Base-by-base conservation (phyloP, 2,329 filamentous ascomycete genomes). In the Diaporthe helianthi region DNA sequence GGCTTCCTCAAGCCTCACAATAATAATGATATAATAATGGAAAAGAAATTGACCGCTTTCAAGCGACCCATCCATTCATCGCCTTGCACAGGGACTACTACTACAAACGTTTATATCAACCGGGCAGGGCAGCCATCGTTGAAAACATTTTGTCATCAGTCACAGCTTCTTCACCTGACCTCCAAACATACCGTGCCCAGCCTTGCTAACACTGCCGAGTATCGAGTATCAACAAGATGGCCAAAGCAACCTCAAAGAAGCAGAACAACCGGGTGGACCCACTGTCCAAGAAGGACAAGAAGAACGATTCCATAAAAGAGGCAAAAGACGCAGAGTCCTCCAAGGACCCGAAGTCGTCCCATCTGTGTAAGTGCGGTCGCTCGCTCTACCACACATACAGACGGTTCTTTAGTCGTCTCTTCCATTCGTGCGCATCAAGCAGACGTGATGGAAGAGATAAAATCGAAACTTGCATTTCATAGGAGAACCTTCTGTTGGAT, bases 201-300 rank as follows among this genome's bases (percentile, higher is more conserved):
- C 41, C 29, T 38, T 38, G 51, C 29, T 41, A 31, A n/a, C 38
- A 41, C 33, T 12, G 9, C 15, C n/a, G n/a, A n/a, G n/a, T n/a
- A n/a, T 17, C 58, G n/a, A 29, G 13, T 15, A 17, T 44, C 67
- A 46, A 12, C 29, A 53, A 36, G 10, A 71, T 71, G 69, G 54
- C 67, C 9, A 71, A 69, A 38, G 51, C 54, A 26, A 55, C 49
- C 38, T 46, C 58, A 9, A 71, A 68, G 41, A 70, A 68, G 53
- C 68, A 70, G 47, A 66, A 70, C 53, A 71, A 54, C 46, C 60
- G 68, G 33, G 68, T 22, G 24, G 24, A 71, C 53, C 70, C 68
- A 15, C 58, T 71, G 41, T 70, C 68, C 29, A 70, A 53, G 65
- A 68, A 61, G 65, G 44, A 10, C 44, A 47, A 47, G 44, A 47